These are phyloP conservation scores for Blastobotrys raffinosifermentans DNA, from an alignment of 1,139 yeast genomes.

Conservation along the genomic window DNA sequence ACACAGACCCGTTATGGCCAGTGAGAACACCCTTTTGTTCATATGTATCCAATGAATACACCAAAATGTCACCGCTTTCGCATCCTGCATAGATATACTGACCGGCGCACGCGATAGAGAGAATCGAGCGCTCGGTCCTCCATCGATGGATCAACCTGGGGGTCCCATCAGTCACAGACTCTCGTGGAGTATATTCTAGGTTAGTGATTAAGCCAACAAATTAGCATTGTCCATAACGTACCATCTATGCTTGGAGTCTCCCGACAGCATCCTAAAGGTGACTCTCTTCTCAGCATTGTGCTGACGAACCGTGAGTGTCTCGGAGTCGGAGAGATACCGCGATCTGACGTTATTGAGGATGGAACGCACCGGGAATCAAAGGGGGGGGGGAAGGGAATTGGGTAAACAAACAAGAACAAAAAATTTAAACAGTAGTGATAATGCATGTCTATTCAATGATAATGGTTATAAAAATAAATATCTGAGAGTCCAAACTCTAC, in stretches of 20 bases:
- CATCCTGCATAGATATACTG: conserved; percentile 82
- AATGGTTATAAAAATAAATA: too few species aligned
- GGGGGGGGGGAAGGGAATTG: not conserved
- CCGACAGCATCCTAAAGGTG: conserved; percentile 16
- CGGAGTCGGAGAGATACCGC: too few species aligned
- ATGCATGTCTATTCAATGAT: not conserved
- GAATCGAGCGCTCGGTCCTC: conserved; percentile 66
- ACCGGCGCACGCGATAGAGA: conserved; percentile 67
- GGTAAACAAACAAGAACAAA: not conserved
- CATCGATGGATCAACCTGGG: conserved; percentile 57
- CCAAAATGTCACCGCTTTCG: conserved; percentile 75
- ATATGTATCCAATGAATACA: conserved; percentile 63
- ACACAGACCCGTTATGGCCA: conserved; percentile 69
- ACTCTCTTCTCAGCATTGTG: conserved; percentile 4
- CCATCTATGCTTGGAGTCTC: conserved; percentile 16
- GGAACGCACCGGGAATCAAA: too few species aligned
- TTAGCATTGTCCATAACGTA: conserved; percentile 8
- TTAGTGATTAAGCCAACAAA: too few species aligned
- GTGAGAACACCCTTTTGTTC: conserved; percentile 41
- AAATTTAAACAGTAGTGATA: too few species aligned
- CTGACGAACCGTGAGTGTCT: too few species aligned
- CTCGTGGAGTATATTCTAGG: conserved; percentile 12
- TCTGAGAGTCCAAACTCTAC: too few species aligned
- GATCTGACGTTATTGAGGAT: too few species aligned
- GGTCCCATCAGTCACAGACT: conserved; percentile 10